Conservation (phyloP, 768 basidiomycete genomes). For the Pulveroboletus sp. region DNA sequence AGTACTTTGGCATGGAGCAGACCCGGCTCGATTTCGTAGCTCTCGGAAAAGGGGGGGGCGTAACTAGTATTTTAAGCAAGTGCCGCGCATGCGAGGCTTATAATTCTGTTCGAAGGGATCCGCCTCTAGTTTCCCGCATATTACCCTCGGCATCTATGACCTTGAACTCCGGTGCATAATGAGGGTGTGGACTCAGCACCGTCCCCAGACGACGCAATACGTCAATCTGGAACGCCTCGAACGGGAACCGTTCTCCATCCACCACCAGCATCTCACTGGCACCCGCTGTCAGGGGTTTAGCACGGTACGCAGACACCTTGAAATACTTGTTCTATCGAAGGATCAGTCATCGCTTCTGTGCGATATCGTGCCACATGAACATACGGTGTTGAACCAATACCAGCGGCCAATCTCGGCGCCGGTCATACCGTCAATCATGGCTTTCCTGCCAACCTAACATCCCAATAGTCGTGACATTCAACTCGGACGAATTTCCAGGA, state of each 20-base stretch:
- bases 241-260: constrained; percentile 78
- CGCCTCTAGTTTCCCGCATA: constrained; percentile 7
- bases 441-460: constrained; percentile 37
- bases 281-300: constrained; percentile 54
- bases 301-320: constrained; percentile 71
- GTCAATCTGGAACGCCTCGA: constrained; percentile 75
- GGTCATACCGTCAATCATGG: constrained; percentile 51
- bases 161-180: constrained; percentile 55
- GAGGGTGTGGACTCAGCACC: constrained; percentile 53
- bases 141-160: constrained; percentile 28
- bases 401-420: constrained; percentile 59
- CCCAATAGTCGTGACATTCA: not conserved
- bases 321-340: constrained; percentile 62
- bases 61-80: no score
- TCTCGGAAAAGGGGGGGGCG: no score
- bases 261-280: constrained; percentile 65
- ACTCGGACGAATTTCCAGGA: not conserved
- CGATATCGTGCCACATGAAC: constrained; percentile 13
- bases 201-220: constrained; percentile 67
- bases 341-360: constrained; percentile 9
- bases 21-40: no score
- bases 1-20: no score
- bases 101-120: no score
- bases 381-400: constrained; percentile 62
- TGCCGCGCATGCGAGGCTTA: no score